These are phyloP conservation scores for Zygoascus tannicola DNA, from an alignment of 805 yeast species.

Conservation along the genomic window DNA sequence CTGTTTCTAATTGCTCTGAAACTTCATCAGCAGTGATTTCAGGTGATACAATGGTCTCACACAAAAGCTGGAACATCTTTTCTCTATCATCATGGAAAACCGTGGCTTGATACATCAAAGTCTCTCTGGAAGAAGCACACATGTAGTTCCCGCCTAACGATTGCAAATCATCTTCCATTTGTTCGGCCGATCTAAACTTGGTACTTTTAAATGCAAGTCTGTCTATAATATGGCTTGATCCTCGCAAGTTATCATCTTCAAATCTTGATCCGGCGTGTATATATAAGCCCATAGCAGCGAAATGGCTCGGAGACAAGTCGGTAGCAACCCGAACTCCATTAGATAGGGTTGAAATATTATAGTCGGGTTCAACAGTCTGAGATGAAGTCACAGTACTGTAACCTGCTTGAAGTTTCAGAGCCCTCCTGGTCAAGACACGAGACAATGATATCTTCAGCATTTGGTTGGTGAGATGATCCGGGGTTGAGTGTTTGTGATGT, in stretches of 20 bases:
- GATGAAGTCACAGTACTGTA: no score
- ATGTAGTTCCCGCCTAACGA: constrained; percentile 87
- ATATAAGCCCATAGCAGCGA: constrained; percentile 82
- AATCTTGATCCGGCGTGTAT: constrained; percentile 85
- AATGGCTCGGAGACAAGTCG: constrained; percentile 81
- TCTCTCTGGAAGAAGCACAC: constrained; percentile 86
- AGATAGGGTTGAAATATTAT: constrained; percentile 35
- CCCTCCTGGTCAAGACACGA: no score
- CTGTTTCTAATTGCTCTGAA: constrained; percentile 60
- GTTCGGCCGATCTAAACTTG: constrained; percentile 36
- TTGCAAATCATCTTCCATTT: constrained; percentile 69
- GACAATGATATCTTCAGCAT: no score
- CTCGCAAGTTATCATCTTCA: constrained; percentile 53
- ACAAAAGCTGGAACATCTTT: constrained; percentile 62
- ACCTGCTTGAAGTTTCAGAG: no score
- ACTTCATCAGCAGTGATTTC: constrained; percentile 58
- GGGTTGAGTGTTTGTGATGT: no score
- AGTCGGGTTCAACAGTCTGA: constrained; percentile 5
- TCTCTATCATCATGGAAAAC: constrained; percentile 82
- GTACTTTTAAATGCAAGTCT: constrained; percentile 58
- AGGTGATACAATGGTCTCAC: constrained; percentile 74
- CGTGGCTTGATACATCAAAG: constrained; percentile 88
- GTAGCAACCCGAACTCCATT: constrained; percentile 82
- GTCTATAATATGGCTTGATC: constrained; percentile 77
- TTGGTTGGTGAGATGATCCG: no score